Base-by-base conservation (phyloP, 1,284 basidiomycete genomes). In the Athelia sp. region DNA sequence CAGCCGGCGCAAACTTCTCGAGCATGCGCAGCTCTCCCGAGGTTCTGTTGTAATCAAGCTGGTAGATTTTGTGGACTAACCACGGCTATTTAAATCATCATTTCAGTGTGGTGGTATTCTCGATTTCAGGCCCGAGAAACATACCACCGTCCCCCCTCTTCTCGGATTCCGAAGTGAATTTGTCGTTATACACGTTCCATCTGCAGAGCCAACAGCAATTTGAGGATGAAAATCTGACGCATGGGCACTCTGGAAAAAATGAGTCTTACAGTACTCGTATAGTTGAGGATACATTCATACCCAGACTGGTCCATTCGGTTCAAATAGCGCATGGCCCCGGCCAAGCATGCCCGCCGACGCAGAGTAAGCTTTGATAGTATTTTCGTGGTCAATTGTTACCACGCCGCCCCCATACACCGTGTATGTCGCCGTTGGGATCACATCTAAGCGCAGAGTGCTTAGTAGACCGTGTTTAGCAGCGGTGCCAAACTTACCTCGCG, bases 161-260 rank as follows among this genome's bases (percentile, higher is more conserved):
- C 87, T 74, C 1, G 86, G 84, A 1, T 83, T 75, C 49, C 82
- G 74, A 36, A 91, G 67, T 34, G 80, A 72, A 55, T 90, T 89
- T 4, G 87, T 90, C 0, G 85, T 87, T 29, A 72, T 72, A 60
- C 76, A 89, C 1, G 82, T 75, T 1, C 95, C 95, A 65, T 98
- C 93, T 1, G 90, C 81, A 2, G 84, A 83, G 3, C 84, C 88
- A 4, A 87, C 77, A 0, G 87, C 89, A 10, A 95, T 65, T 61
- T 93, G 89, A 4, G 91, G 84, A 60, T 98, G 94, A 60, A 87
- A 90, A 48, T 94, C 89, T 0, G 92, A 95, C 1, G 82, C 74
- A 46, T 75, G 71, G 14, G 95, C 64, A 51, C 76, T 81, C 91
- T 95, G 58, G 36, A 3, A 29, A 32, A 35, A 44, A 26, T 36